phyloP scores from a whole-genome alignment of 2,329 filamentous ascomycete genomes.

The Emergomyces africanus region DNA sequence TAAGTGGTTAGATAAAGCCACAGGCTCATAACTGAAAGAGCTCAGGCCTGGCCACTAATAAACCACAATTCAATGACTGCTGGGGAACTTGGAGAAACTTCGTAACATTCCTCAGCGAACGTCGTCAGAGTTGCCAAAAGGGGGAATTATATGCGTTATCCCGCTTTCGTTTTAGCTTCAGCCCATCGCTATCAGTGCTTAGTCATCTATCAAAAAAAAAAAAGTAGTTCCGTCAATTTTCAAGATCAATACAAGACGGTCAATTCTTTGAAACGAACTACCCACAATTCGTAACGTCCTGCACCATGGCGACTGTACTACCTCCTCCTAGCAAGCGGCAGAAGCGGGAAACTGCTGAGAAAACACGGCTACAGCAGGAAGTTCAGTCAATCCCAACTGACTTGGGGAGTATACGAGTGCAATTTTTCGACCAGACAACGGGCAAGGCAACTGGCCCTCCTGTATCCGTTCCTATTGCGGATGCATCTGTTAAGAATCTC shows the following conservation, averaged over 20 bases:
- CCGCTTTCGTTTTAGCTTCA: background rate
- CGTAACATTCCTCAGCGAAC: background rate
- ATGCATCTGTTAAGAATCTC: conserved; percentile 80
- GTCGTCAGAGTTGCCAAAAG: background rate
- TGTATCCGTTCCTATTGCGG: conserved; percentile 65
- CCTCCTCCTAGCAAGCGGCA: conserved; percentile 86
- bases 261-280: background rate
- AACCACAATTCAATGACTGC: background rate
- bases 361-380: conserved; percentile 62
- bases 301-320: conserved; percentile 60
- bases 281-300: background rate
- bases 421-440: conserved; percentile 73
- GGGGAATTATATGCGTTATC: background rate
- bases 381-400: conserved; percentile 53
- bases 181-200: background rate
- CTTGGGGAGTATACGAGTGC: conserved; percentile 66
- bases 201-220: background rate
- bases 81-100: background rate
- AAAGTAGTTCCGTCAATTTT: too few species aligned
- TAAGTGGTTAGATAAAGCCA: background rate
- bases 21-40: background rate
- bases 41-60: too few species aligned
- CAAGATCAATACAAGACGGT: background rate
- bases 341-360: conserved; percentile 59
- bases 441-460: conserved; percentile 55